Percentiles rank a stretch among this genome's conserved stretches.
Evolutionary conservation across 495 filamentous ascomycete genomes (phyloP).

Genomic region (Penicilliopsis zonata): DNA sequence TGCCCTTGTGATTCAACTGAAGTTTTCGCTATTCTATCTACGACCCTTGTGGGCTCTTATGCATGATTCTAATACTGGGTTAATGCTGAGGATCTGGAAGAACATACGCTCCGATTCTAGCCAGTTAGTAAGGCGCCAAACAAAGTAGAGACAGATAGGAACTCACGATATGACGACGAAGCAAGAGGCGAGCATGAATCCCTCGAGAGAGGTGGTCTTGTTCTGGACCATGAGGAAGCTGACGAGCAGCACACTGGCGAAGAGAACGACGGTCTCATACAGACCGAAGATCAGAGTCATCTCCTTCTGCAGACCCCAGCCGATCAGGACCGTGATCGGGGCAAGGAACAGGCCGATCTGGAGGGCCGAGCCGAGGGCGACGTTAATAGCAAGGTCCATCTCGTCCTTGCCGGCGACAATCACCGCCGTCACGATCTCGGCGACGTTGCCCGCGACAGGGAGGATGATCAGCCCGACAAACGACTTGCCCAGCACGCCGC

Average conservation of each 20-base stretch:
- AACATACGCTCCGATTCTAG: background rate
- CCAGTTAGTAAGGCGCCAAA: background rate
- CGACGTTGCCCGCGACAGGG: constrained; percentile 15
- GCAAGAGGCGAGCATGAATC: constrained; percentile 51
- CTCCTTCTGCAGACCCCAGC: constrained; percentile 47
- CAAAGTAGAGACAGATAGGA: background rate
- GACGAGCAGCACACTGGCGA: constrained; percentile 61
- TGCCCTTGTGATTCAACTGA: too few species aligned
- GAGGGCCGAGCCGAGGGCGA: constrained; percentile 13
- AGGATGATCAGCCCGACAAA: constrained; percentile 18
- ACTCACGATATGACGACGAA: constrained; percentile 9
- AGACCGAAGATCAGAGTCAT: constrained; percentile 73
- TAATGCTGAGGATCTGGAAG: too few species aligned
- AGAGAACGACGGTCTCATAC: constrained; percentile 67
- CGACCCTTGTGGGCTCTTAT: too few species aligned
- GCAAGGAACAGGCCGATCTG: constrained; percentile 24
- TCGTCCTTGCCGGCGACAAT: constrained; percentile 12
- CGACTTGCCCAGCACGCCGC: constrained; percentile 5
- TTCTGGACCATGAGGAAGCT: constrained; percentile 72
- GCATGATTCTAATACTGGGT: too few species aligned
- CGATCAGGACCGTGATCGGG: constrained; percentile 51
- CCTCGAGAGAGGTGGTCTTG: constrained; percentile 67
- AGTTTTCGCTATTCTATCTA: too few species aligned
- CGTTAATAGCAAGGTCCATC: constrained; percentile 14
- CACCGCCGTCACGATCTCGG: constrained; percentile 13